Evolutionary conservation across 192 early-diverging fungal species (phyloP).

Genomic region (Rhizophlyctis rosea): DNA sequence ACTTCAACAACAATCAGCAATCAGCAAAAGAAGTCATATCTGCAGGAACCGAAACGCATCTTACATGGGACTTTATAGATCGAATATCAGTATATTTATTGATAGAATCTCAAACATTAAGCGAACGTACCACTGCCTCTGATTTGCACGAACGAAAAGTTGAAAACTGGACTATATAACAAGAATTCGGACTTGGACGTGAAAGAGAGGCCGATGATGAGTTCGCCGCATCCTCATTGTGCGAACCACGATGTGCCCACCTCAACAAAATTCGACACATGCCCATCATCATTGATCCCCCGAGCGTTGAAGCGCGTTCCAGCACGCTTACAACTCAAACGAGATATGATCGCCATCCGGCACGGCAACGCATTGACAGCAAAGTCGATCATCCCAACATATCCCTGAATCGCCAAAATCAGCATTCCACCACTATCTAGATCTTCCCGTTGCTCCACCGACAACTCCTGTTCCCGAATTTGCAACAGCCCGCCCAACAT

Average conservation of each 20-base stretch:
- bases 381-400: slow-evolving; percentile 54
- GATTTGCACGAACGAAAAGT: slow-evolving; percentile 77
- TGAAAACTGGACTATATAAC: slow-evolving; percentile 51
- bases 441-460: slow-evolving; percentile 53
- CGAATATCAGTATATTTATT: too few relatives aligned
- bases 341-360: slow-evolving; percentile 57
- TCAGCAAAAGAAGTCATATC: too few relatives aligned
- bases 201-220: too few relatives aligned
- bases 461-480: slow-evolving; percentile 73
- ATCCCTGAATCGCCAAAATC: slow-evolving; percentile 74
- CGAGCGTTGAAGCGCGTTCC: slow-evolving; percentile 93
- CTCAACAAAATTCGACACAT: slow-evolving; percentile 98
- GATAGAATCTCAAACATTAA: not conserved
- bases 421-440: slow-evolving; percentile 76
- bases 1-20: too few relatives aligned
- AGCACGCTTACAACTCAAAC: slow-evolving; percentile 74
- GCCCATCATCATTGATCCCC: slow-evolving; percentile 94
- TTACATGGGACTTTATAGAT: too few relatives aligned
- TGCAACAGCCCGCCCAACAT: slow-evolving; percentile 76
- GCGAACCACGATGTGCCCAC: slow-evolving; percentile 7
- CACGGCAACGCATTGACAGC: slow-evolving; percentile 25
- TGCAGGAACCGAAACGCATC: too few relatives aligned
- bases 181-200: slow-evolving; percentile 75
- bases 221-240: too few relatives aligned
- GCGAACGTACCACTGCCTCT: slow-evolving; percentile 74